Conservation (phyloP, 495 filamentous ascomycete genomes). For the Pyrenula massariospora region DNA sequence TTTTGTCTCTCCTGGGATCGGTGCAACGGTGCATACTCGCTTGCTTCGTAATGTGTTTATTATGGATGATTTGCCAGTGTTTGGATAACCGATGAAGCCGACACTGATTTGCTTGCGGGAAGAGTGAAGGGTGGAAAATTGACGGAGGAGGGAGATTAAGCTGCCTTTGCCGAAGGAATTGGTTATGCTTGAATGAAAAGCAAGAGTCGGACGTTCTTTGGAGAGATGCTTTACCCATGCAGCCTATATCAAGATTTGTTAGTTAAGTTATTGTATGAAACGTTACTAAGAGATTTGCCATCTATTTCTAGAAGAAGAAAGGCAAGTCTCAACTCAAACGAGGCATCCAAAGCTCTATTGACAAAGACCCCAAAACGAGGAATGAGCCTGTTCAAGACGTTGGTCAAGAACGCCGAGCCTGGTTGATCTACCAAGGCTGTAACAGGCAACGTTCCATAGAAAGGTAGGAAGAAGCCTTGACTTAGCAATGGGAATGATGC, state of each 20-base stretch:
- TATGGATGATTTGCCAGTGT: constrained; percentile 82
- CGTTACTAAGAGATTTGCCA: constrained; percentile 96
- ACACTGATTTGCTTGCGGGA: constrained; percentile 87
- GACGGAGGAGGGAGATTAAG: constrained; percentile 67
- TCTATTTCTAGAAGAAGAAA: constrained; percentile 29
- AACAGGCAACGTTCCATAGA: constrained; percentile 83
- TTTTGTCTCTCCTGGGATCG: constrained; percentile 86
- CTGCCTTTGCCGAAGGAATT: constrained; percentile 85
- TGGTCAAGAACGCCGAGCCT: constrained; percentile 49
- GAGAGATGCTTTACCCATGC: constrained; percentile 72
- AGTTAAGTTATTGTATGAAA: constrained; percentile 71
- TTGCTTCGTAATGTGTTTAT: constrained; percentile 90
- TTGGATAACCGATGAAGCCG: constrained; percentile 79
- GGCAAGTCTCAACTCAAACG: constrained; percentile 82
- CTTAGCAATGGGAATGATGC: constrained; percentile 62
- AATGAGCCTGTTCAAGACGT: background rate
- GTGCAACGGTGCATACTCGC: constrained; percentile 87
- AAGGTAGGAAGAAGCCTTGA: constrained; percentile 73
- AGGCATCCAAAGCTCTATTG: constrained; percentile 49
- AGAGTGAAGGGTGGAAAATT: constrained; percentile 85
- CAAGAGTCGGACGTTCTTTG: constrained; percentile 82
- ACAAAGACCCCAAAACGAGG: constrained; percentile 69
- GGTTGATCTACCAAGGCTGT: constrained; percentile 93
- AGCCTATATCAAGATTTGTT: constrained; percentile 46
- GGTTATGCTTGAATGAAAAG: constrained; percentile 84